A percentile compares a stretch with the other conserved stretches of the same genome.
phyloP scores from a whole-genome alignment of 108 stramenopile genomes.

The Parmales sp. region DNA sequence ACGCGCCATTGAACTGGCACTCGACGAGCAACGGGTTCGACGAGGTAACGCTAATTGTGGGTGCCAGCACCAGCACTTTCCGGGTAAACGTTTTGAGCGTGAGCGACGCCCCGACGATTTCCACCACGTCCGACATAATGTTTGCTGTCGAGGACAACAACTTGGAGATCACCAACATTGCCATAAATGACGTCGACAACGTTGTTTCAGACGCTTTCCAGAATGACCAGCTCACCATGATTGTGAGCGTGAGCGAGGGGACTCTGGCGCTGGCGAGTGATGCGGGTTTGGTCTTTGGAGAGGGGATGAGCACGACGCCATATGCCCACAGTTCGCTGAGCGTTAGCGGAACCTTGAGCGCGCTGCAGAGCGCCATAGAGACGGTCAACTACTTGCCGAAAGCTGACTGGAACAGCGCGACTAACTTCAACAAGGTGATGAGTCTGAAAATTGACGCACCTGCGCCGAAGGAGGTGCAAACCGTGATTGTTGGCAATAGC shows the following conservation, averaged over 20 bases:
- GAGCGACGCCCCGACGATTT: not conserved
- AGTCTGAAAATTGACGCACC: no score
- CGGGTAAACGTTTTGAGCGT: not conserved
- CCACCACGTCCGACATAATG: not conserved
- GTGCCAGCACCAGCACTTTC: not conserved
- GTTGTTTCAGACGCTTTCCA: no score
- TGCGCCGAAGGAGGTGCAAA: no score
- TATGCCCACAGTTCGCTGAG: not conserved
- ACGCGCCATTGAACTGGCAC: not conserved
- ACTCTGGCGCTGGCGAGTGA: not conserved
- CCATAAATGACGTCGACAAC: not conserved
- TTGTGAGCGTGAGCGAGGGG: not conserved
- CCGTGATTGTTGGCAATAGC: no score
- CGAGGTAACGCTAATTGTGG: not conserved
- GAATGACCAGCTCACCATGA: not conserved
- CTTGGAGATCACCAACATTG: not conserved
- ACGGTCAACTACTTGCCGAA: not conserved
- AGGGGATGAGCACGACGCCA: not conserved
- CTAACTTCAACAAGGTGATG: no score
- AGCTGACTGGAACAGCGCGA: slow-evolving; percentile 6
- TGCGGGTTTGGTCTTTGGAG: not conserved
- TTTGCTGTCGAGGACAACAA: not conserved
- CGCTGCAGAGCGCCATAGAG: not conserved
- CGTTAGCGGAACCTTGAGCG: not conserved
- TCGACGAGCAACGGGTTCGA: not conserved